Evolutionary conservation across 1,139 yeast species (phyloP), one percentile per base, ranked within the genome.

Genomic region (Debaryomyces nepalensis): DNA sequence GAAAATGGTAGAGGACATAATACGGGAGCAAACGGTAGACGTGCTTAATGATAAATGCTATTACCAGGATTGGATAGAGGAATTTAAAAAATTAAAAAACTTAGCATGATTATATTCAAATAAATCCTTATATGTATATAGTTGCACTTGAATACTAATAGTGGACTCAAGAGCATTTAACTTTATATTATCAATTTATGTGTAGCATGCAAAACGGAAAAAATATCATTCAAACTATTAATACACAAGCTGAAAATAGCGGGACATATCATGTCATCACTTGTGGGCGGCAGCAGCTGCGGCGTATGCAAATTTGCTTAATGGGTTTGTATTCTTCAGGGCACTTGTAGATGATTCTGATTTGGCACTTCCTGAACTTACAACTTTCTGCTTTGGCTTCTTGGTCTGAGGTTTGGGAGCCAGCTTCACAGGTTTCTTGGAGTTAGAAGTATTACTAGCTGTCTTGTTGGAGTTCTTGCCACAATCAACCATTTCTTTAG

Each of bases 231-330:
- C 9, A 9, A 29, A 29, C 23, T 31, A 31, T n/a, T 31, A 31
- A 31, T 31, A 31, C 34, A 19, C 5, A 31, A 10, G 24, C 11
- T 7, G 34, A 22, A 18, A 14, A n/a, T 27, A 40, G 39, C 20
- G 18, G 18, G 23, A 31, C n/a, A 16, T 29, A 16, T 10, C 18
- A 29, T 7, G 20, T 6, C 4, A 16, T 29, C 50, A 58, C 44
- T 58, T 60, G 48, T 64, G 68, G 40, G 67, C 77, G 8, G 77
- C 77, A 6, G 78, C 76, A 3, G 78, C 78, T 1, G 78, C 78
- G 4, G 77, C 77, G 44, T 64, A 67, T 44, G 77, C 77, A 63
- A 72, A 72, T 33, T 61, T 66, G 37, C 59, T 64, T 9, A 36
- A 47, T 45, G 39, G 38, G 47, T 26, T 36, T 35, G 38, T 37